Evolutionary conservation across 2,329 filamentous ascomycete species (phyloP).

Genomic region (Ceratocystis ficicola): DNA sequence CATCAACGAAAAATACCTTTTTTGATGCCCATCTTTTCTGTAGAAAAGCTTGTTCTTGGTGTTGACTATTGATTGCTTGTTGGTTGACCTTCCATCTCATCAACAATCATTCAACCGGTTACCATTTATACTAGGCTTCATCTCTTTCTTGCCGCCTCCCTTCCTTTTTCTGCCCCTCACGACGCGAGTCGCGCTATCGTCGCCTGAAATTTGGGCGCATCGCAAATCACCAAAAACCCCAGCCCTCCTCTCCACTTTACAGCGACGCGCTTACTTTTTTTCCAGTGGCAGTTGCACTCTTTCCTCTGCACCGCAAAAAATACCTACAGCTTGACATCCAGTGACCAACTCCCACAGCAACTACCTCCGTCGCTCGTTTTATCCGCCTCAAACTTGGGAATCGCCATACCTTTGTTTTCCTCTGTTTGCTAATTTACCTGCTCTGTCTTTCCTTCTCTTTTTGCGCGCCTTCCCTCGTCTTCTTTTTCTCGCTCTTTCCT

Average conservation of each 20-base stretch:
- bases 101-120: neutral
- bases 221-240: neutral
- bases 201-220: slow-evolving; percentile 2
- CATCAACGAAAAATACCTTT: neutral
- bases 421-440: slow-evolving; percentile 8
- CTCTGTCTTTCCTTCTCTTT: neutral
- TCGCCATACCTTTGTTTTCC: neutral
- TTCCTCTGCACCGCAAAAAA: neutral
- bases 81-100: neutral
- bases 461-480: neutral
- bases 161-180: neutral
- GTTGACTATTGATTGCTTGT: neutral
- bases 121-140: neutral
- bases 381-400: neutral
- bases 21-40: neutral
- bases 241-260: neutral
- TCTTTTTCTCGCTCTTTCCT: neutral
- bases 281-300: neutral
- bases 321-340: neutral
- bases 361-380: slow-evolving; percentile 6
- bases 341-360: slow-evolving; percentile 7
- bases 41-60: neutral
- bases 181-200: neutral
- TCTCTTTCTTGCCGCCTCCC: neutral
- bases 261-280: neutral